Evolutionary conservation across 306 rosid species (phyloP).

Genomic region (Vigna trinervia): DNA sequence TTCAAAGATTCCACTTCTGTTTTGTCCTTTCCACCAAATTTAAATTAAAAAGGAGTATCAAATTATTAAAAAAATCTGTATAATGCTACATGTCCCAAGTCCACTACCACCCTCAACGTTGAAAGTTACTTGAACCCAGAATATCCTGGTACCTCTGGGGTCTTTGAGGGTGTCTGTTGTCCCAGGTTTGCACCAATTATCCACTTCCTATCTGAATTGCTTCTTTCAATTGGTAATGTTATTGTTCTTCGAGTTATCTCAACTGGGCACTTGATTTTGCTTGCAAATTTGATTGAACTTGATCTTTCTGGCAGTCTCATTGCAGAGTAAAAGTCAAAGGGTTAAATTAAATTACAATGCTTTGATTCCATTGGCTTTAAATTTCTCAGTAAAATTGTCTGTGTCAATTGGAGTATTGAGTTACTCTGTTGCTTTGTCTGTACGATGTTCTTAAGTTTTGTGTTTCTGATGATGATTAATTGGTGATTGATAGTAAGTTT

Average conservation of each 20-base stretch:
- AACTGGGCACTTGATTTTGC: conserved; percentile 40
- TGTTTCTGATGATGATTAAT: not conserved
- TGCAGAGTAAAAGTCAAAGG: not conserved
- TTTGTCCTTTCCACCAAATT: conserved; percentile 31
- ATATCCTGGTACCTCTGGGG: conserved; percentile 4
- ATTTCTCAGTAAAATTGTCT: not conserved
- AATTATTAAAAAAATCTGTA: not conserved
- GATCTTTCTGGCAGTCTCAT: not conserved
- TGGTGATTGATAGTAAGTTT: conserved; percentile 5
- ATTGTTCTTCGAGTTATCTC: conserved; percentile 41
- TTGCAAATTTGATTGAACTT: conserved; percentile 8
- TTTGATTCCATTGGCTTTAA: not conserved
- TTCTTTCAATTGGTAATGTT: not conserved
- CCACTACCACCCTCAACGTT: not conserved
- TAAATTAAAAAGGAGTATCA: not conserved
- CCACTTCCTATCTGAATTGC: not conserved
- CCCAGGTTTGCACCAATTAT: not conserved
- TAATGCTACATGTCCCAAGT: not conserved
- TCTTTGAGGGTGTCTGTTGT: not conserved
- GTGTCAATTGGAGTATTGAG: not conserved
- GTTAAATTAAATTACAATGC: not conserved
- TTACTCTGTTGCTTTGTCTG: not conserved
- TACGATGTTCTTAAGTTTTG: not conserved
- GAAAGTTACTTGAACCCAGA: conserved; percentile 41
- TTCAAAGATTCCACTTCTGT: conserved; percentile 27